These are phyloP conservation scores for Amanita fuliginea DNA, from an alignment of 768 basidiomycete species.

Conservation along the genomic window DNA sequence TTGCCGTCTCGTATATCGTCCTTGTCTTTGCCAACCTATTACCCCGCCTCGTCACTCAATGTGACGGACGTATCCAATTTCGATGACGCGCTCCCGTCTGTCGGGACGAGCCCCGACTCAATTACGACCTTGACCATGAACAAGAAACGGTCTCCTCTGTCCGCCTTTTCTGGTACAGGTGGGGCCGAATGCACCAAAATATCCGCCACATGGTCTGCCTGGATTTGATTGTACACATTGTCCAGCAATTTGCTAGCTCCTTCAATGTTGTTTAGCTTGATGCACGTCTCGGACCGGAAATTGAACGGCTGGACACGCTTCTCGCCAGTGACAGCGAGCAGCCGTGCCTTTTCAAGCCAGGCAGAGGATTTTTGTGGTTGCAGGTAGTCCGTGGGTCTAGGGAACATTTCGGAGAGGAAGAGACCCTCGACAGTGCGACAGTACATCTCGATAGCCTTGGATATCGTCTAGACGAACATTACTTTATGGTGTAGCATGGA, in stretches of 20 bases:
- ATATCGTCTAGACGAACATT: conserved; percentile 53
- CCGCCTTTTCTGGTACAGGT: conserved; percentile 53
- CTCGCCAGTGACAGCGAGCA: conserved; percentile 66
- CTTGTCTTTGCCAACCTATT: conserved; percentile 88
- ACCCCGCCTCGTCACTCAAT: conserved; percentile 85
- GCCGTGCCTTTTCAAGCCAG: conserved; percentile 79
- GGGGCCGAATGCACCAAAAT: conserved; percentile 47
- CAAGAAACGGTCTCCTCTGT: conserved; percentile 47
- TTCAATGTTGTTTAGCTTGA: conserved; percentile 96
- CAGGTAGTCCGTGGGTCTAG: conserved; percentile 64
- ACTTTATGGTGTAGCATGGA: not conserved
- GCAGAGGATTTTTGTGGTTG: conserved; percentile 82
- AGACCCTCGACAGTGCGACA: conserved; percentile 78
- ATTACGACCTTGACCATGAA: conserved; percentile 92
- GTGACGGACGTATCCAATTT: conserved; percentile 89
- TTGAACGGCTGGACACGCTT: conserved; percentile 94
- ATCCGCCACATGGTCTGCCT: conserved; percentile 77
- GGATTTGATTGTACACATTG: conserved; percentile 86
- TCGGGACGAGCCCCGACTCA: conserved; percentile 77
- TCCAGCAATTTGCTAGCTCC: conserved; percentile 85
- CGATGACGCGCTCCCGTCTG: conserved; percentile 69
- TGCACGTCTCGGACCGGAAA: conserved; percentile 87
- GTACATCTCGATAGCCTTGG: conserved; percentile 88
- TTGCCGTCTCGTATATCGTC: conserved; percentile 84
- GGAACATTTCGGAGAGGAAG: conserved; percentile 95